Conservation (phyloP, 352 stramenopile genomes). For the Chrysophaeum taylorii region DNA sequence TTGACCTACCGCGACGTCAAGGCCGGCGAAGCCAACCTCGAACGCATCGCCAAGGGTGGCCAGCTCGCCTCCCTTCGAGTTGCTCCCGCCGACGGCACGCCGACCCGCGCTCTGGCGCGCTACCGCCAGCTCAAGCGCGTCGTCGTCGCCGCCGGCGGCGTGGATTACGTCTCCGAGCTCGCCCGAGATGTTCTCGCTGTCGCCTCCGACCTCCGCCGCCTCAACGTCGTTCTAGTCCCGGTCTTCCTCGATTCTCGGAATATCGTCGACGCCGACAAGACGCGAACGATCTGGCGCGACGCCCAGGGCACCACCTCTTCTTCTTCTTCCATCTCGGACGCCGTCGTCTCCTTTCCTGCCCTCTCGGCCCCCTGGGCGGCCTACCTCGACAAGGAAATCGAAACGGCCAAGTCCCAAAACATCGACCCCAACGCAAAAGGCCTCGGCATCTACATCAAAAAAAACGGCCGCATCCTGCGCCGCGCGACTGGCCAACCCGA, state of each 20-base stretch:
- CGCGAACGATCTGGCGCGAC: too few relatives aligned
- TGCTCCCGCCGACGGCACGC: constrained; percentile 19
- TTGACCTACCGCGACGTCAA: constrained; percentile 38
- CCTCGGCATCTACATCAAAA: constrained; percentile 48
- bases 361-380: constrained; percentile 34
- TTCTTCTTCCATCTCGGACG: constrained; percentile 17
- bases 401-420: constrained; percentile 40
- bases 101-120: constrained; percentile 24
- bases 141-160: constrained; percentile 39
- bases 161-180: constrained; percentile 42
- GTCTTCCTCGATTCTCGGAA: constrained; percentile 34
- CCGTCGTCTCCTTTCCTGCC: constrained; percentile 39
- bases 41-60: constrained; percentile 41
- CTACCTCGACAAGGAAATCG: constrained; percentile 42
- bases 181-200: constrained; percentile 36
- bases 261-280: constrained; percentile 33
- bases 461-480: constrained; percentile 49
- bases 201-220: too few relatives aligned
- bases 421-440: constrained; percentile 49
- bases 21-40: constrained; percentile 39
- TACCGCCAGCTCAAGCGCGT: constrained; percentile 42
- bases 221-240: constrained; percentile 44
- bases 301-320: neutral
- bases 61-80: constrained; percentile 38
- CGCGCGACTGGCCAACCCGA: constrained; percentile 42